Percentiles rank a stretch among this genome's conserved stretches.
Evolutionary conservation across 768 basidiomycete genomes (phyloP).

Genomic region (Podaxis sp.): DNA sequence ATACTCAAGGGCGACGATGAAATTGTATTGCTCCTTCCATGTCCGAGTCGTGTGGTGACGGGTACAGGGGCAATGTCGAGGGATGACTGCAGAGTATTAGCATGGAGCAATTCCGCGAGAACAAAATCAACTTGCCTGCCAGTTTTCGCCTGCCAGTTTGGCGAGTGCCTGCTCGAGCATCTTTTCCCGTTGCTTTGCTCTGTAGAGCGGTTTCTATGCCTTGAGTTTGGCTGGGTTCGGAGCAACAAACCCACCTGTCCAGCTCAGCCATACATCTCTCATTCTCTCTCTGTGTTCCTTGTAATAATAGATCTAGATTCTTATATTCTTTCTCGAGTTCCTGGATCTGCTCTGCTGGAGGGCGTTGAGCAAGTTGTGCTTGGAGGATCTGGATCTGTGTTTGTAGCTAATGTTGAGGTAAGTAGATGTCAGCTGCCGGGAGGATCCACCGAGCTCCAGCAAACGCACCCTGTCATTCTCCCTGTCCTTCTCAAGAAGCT

Average conservation of each 20-base stretch:
- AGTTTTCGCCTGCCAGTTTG: slow-evolving; percentile 73
- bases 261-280: slow-evolving; percentile 81
- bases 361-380: slow-evolving; percentile 62
- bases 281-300: slow-evolving; percentile 84
- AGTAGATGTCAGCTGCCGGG: not conserved
- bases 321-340: slow-evolving; percentile 69
- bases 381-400: slow-evolving; percentile 63
- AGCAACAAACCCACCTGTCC: slow-evolving; percentile 49
- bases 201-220: slow-evolving; percentile 19
- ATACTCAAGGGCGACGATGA: slow-evolving; percentile 19
- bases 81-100: slow-evolving; percentile 22
- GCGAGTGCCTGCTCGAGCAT: slow-evolving; percentile 71
- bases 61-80: slow-evolving; percentile 31
- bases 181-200: slow-evolving; percentile 70
- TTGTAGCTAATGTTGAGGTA: slow-evolving; percentile 43
- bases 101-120: slow-evolving; percentile 2
- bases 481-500: slow-evolving; percentile 64
- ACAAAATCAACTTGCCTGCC: slow-evolving; percentile 57
- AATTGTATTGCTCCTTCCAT: slow-evolving; percentile 28
- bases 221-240: not conserved
- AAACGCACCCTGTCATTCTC: slow-evolving; percentile 64
- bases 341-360: slow-evolving; percentile 65
- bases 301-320: slow-evolving; percentile 70
- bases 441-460: not conserved
- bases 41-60: slow-evolving; percentile 22